Base-by-base conservation (phyloP, 768 basidiomycete species). In the Lactarius akahatsu region DNA sequence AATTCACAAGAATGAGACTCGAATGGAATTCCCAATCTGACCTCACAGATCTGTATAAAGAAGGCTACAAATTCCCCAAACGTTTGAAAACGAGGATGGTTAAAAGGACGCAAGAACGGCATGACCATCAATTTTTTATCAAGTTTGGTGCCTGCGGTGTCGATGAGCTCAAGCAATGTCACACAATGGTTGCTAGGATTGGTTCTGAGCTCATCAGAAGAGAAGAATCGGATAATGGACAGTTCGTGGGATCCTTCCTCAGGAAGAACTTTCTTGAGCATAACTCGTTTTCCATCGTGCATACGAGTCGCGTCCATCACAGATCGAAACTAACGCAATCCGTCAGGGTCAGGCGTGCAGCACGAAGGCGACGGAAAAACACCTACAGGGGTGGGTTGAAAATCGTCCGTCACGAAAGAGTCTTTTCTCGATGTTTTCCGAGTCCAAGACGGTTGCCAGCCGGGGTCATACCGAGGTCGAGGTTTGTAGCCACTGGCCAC, bases 51-150 rank as follows among this genome's bases (percentile, higher is more conserved):
- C 20, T 66, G 71, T 55, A 28, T 50, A 36, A 71, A 64, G 55
- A 71, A 71, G 3, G 60, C 67, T 5, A 72, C 57, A 43, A 62
- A 71, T 56, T 71, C 71, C 28, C 70, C 67, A 26, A 70, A 57
- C 8, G 71, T 69, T 45, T 62, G 59, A 50, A 71, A 71, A 26
- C 36, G 63, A 40, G 71, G 71, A 26, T 72, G 52, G 11, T 65
- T 66, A 50, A 69, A 62, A 5, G 62, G 52, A 3, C 71, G 71
- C 16, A 71, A 47, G 3, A 62, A 65, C 26, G 71, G 71, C 59
- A 71, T 69, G 28, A 71, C 70, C 40, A 71, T 69, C 4, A 71
- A 9, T 34, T 38, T 59, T 32, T 23, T 61, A 28, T 52, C 47
- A 20, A 61, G 52, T 15, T 58, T 28, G 36, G 45, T 60, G 4